Base-by-base conservation (phyloP, 2,329 filamentous ascomycete species). In the Hirsutella rhossiliensis region DNA sequence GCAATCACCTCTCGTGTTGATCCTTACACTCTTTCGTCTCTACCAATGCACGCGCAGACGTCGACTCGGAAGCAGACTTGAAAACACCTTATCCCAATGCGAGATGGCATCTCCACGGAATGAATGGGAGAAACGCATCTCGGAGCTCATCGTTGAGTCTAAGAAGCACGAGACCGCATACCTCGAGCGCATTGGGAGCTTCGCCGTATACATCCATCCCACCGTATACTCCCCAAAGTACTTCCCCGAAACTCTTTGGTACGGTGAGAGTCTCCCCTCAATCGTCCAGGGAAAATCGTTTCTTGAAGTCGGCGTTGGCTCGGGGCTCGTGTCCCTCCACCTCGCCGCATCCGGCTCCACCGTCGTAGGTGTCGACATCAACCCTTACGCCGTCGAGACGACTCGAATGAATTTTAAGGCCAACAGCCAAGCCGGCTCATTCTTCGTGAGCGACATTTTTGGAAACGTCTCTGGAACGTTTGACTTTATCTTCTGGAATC, bases 401-500 rank as follows among this genome's bases (percentile, higher is more conserved):
- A 28, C 41, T 3, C 41, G 32, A 7, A 38, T 30, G n/a, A 43
- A 38, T 34, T 43, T 43, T 18, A 20, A 11, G 15, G n/a, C 23
- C 32, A 43, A 43, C 32, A 20, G 34, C 15, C 41, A 30, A 20
- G 28, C 17, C 12, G 41, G 41, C 11, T 28, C 3, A 15, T 43
- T 43, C 12, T 13, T 38, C 17, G 41, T 43, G 8, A 43, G 41
- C n/a, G 41, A 43, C 23, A n/a, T 43, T 32, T 43, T 43, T 13
- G 41, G 38, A 3, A 30, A 19, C 27, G 41, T 43, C 11, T 11
- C 11, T 11, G 41, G 32, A 0, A 38, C 36, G 5, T 43, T 43
- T 12, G 41, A 43, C 34, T 38, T 19, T n/a, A 38, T 43, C 32
- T 41, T 47, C 42, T 44, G 42, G 34, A 15, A 54, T 15, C 43